A percentile compares a stretch with the other conserved stretches of the same genome.
Conservation (phyloP, 352 stramenopile species). For the Blastocystis sp. region DNA sequence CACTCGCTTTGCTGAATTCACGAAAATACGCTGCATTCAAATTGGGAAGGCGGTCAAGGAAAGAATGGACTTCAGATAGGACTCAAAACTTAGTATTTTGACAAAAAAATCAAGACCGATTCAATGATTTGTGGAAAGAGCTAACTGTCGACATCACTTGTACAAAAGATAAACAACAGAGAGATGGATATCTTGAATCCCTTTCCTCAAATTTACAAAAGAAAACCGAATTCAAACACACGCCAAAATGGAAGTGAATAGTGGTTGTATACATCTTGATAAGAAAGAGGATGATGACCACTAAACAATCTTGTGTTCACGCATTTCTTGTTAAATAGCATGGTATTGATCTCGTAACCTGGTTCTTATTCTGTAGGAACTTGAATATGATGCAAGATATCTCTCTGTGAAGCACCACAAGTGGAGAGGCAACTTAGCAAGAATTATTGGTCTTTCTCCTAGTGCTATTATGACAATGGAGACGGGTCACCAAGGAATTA, state of each 20-base stretch:
- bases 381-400: conserved; percentile 63
- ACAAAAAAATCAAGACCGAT: too few species aligned
- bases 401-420: conserved; percentile 63
- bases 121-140: too few species aligned
- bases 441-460: conserved; percentile 60
- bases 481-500: conserved; percentile 57
- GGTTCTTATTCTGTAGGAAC: conserved; percentile 19
- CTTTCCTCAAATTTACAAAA: neutral
- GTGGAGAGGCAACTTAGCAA: conserved; percentile 53
- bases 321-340: conserved; percentile 33
- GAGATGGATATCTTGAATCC: neutral
- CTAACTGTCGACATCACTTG: too few species aligned
- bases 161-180: neutral
- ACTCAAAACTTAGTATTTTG: too few species aligned
- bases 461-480: conserved; percentile 64
- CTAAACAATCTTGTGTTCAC: conserved; percentile 1
- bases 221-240: conserved; percentile 38
- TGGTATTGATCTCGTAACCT: neutral
- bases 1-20: neutral
- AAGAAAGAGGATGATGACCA: conserved; percentile 34
- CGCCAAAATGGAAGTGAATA: neutral
- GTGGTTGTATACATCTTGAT: neutral
- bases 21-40: too few species aligned
- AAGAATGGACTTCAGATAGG: too few species aligned
- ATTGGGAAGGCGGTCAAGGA: too few species aligned